Conservation (phyloP, 73 alveolate genomes). For the Blepharisma japonicum region DNA sequence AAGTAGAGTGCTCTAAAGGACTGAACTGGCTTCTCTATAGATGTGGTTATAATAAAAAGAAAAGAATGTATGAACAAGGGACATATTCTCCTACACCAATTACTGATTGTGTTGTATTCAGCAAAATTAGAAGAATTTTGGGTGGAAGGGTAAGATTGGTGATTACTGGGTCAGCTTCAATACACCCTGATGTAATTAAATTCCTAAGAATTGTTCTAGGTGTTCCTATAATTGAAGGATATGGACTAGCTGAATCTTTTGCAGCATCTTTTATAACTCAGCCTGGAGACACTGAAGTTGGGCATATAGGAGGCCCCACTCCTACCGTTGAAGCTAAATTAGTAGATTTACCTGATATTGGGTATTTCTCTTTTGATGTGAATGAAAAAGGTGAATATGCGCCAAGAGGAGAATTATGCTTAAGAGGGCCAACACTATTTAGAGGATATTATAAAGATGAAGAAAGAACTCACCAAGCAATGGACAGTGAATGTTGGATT, state of each 20-base stretch:
- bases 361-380: conserved; percentile 63
- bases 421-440: conserved; percentile 76
- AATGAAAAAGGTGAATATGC: conserved; percentile 64
- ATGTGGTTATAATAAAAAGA: conserved; percentile 63
- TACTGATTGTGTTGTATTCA: conserved; percentile 81
- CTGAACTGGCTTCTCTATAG: conserved; percentile 53
- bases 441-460: conserved; percentile 72
- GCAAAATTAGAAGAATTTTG: conserved; percentile 61
- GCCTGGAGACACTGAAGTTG: conserved; percentile 62
- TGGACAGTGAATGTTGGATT: conserved; percentile 90
- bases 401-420: conserved; percentile 91
- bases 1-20: conserved; percentile 58
- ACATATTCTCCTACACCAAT: conserved; percentile 54
- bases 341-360: conserved; percentile 80
- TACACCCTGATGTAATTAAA: conserved; percentile 65
- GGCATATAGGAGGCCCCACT: conserved; percentile 80
- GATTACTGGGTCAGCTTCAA: conserved; percentile 87
- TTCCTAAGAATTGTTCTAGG: conserved; percentile 69
- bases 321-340: conserved; percentile 66
- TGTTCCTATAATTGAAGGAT: conserved; percentile 80
- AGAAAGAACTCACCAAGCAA: conserved; percentile 64
- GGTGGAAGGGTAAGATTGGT: conserved; percentile 88
- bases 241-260: conserved; percentile 91
- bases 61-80: conserved; percentile 35
- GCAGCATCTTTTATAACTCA: conserved; percentile 69